Conservation (phyloP, 2,329 filamentous ascomycete species). For the Huntiella decipiens region DNA sequence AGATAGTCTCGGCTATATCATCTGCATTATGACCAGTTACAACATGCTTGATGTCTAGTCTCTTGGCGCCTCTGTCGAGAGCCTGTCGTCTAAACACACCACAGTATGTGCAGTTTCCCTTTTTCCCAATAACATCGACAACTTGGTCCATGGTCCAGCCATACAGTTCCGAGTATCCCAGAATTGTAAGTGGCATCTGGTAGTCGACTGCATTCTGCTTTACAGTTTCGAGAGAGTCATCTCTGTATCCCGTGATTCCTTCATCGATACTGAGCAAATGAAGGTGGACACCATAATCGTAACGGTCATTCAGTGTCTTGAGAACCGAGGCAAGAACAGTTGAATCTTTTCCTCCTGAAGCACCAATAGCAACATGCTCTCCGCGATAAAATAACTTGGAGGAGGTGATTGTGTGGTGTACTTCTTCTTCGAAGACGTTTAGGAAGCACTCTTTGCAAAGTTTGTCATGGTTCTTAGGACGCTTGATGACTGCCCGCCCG, state of each 20-base stretch:
- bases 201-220: slow-evolving; percentile 87
- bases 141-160: slow-evolving; percentile 99
- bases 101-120: slow-evolving; percentile 97
- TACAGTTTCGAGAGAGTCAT: slow-evolving; percentile 90
- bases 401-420: slow-evolving; percentile 76
- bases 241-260: slow-evolving; percentile 89
- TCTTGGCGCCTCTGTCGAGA: slow-evolving; percentile 75
- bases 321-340: slow-evolving; percentile 88
- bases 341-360: slow-evolving; percentile 92
- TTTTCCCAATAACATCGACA: slow-evolving; percentile 88
- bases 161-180: slow-evolving; percentile 86
- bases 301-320: slow-evolving; percentile 80
- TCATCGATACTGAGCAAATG: slow-evolving; percentile 86
- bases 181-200: slow-evolving; percentile 74
- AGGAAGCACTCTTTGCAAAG: slow-evolving; percentile 85
- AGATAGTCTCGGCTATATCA: slow-evolving; percentile 87
- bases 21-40: slow-evolving; percentile 97
- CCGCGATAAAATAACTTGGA: slow-evolving; percentile 66
- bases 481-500: slow-evolving; percentile 69
- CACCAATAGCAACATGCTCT: slow-evolving; percentile 82
- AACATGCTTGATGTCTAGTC: slow-evolving; percentile 74
- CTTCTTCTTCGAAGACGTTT: slow-evolving; percentile 70
- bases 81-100: slow-evolving; percentile 91
- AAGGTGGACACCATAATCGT: slow-evolving; percentile 71
- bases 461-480: slow-evolving; percentile 88